Conservation (phyloP, 2,329 filamentous ascomycete genomes). For the Penicillium sp. region DNA sequence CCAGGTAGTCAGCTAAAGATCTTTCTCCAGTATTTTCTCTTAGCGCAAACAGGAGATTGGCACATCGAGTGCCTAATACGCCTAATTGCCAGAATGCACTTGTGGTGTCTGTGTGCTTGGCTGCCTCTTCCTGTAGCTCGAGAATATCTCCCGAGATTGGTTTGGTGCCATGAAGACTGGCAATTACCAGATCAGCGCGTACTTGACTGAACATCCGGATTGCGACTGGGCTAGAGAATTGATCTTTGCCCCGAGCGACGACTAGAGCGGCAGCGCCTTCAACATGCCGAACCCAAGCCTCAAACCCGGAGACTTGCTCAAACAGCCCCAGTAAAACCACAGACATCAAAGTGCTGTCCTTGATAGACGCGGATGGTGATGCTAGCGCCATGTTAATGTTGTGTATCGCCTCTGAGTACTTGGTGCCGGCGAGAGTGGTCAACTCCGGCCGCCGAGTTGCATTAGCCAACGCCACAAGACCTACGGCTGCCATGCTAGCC, state of each 20-base stretch:
- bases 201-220: slow-evolving; percentile 31
- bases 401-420: slow-evolving; percentile 29
- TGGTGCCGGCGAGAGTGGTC: slow-evolving; percentile 22
- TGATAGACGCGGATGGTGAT: slow-evolving; percentile 24
- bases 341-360: slow-evolving; percentile 32
- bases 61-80: slow-evolving; percentile 17
- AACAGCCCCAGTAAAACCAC: slow-evolving; percentile 32
- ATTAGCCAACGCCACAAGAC: slow-evolving; percentile 30
- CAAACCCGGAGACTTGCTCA: slow-evolving; percentile 26
- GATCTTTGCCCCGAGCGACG: slow-evolving; percentile 24
- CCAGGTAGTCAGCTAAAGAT: slow-evolving; percentile 13
- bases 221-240: slow-evolving; percentile 20
- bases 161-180: slow-evolving; percentile 17
- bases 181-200: slow-evolving; percentile 24
- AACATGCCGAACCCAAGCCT: slow-evolving; percentile 29
- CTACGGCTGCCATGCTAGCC: slow-evolving; percentile 31
- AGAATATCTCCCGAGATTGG: slow-evolving; percentile 22
- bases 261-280: slow-evolving; percentile 28
- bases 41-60: slow-evolving; percentile 12
- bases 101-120: slow-evolving; percentile 14
- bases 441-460: slow-evolving; percentile 23
- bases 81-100: slow-evolving; percentile 23
- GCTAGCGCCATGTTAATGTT: slow-evolving; percentile 26
- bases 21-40: not conserved
- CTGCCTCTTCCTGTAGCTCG: slow-evolving; percentile 24